A percentile compares a stretch with the other conserved stretches of the same genome.
These are phyloP conservation scores for Xylariaceae sp. DNA, from an alignment of 2,329 filamentous ascomycete species.

Conservation along the genomic window DNA sequence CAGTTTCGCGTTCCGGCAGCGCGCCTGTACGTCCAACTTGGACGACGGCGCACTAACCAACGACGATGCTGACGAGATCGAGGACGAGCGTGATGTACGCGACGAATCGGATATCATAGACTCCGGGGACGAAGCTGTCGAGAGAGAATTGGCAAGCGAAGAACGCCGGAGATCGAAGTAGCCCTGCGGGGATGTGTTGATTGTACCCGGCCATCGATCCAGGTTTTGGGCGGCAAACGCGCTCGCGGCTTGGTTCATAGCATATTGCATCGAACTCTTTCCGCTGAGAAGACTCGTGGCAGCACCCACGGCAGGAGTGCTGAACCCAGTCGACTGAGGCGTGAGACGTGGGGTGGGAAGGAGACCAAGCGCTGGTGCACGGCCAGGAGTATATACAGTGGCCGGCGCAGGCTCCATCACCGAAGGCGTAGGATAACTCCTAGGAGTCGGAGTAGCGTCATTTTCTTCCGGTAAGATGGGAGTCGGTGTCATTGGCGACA, in stretches of 20 bases:
- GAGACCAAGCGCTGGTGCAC: slow-evolving; percentile 46
- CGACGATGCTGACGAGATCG: slow-evolving; percentile 56
- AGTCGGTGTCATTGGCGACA: slow-evolving; percentile 32
- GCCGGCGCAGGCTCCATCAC: slow-evolving; percentile 44
- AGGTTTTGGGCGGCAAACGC: slow-evolving; percentile 38
- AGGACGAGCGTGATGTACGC: slow-evolving; percentile 55
- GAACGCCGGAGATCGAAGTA: slow-evolving; percentile 47
- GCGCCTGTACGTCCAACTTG: slow-evolving; percentile 55
- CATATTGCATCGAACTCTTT: slow-evolving; percentile 51
- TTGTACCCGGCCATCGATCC: slow-evolving; percentile 44
- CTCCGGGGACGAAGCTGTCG: slow-evolving; percentile 57
- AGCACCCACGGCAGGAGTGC: slow-evolving; percentile 53
- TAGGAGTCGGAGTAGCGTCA: slow-evolving; percentile 35
- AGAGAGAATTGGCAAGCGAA: slow-evolving; percentile 56
- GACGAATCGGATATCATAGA: slow-evolving; percentile 60
- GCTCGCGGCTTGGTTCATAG: slow-evolving; percentile 48
- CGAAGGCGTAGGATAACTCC: slow-evolving; percentile 31
- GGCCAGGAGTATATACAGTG: slow-evolving; percentile 35
- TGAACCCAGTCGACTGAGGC: slow-evolving; percentile 46
- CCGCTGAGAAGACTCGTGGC: slow-evolving; percentile 41
- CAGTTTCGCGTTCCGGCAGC: slow-evolving; percentile 54
- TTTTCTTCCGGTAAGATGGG: slow-evolving; percentile 28
- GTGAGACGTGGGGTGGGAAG: slow-evolving; percentile 53
- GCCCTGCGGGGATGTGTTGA: slow-evolving; percentile 45
- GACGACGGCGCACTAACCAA: slow-evolving; percentile 51